Evolutionary conservation across 768 basidiomycete species (phyloP), one percentile per base, ranked within the genome.

Genomic region (Steccherinum ochraceum): DNA sequence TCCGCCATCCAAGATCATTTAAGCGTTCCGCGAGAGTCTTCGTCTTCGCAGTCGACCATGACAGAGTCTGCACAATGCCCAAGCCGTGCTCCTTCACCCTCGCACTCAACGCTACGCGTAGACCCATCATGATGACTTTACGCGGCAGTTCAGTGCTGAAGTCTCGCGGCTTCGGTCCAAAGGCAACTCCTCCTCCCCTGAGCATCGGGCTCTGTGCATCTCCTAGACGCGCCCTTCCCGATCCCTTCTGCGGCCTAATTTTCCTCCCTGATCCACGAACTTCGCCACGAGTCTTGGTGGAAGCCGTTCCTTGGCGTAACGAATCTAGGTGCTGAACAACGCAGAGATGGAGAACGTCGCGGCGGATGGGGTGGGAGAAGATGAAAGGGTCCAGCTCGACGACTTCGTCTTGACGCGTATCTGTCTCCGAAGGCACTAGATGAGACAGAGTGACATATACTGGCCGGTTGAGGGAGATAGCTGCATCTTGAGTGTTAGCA

Each of bases 311-410:
- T 72, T 93, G 88, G n/a, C 95, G 84, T 13, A 93, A 76, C 18
- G 83, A 79, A 61, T 96, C 91, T 39, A 86, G 82, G 64, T 96
- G 79, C 60, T 95, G 90, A 4, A 87, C 80, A 26, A 93, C 85
- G 63, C 93, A 95, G 42, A 92, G 78, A 66, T 98, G 94, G 2
- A 98, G 80, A 55, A 99, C 89, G 66, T 97, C 94, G 19, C 83
- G 81, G 46, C 95, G 89, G 41, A 93, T 81, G 39, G 93, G 91
- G 58, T 91, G 84, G 53, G 80, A 75, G 70, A 98, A 99, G 24
- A 98, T 85, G n/a, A 79, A 75, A 1, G 86, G 81, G 62, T 90
- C 79, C 24, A 90, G 79, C 55, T 77, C 74, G 30, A 85, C 84
- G 11, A 85, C 70, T 45, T 72, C 65, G 10, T 72, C 68, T 43